These are phyloP conservation scores for Fraxinus angustifolia DNA, from an alignment of 305 asterid species.

Conservation along the genomic window DNA sequence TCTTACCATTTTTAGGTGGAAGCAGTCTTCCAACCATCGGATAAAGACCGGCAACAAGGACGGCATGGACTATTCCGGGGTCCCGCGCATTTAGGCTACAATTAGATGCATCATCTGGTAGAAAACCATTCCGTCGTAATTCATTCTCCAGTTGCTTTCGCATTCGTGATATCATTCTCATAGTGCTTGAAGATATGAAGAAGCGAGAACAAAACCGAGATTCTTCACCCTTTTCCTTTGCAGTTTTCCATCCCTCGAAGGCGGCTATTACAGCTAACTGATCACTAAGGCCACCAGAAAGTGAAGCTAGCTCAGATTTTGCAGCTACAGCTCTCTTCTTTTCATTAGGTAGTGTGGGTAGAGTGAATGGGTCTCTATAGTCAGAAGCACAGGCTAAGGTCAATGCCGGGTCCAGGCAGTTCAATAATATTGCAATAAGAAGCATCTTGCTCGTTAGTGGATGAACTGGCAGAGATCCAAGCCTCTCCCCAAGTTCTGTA, in stretches of 20 bases:
- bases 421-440: conserved; percentile 63
- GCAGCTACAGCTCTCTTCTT: conserved; percentile 72
- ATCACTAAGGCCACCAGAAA: conserved; percentile 76
- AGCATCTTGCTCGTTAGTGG: conserved; percentile 96
- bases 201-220: conserved; percentile 63
- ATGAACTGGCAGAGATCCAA: conserved; percentile 89
- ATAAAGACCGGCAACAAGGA: conserved; percentile 75
- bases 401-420: conserved; percentile 88
- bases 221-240: conserved; percentile 61
- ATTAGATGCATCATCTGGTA: conserved; percentile 48
- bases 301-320: conserved; percentile 68
- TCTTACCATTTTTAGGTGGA: conserved; percentile 44
- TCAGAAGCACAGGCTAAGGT: conserved; percentile 93
- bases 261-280: conserved; percentile 91
- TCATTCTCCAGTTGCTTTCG: conserved; percentile 69
- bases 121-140: conserved; percentile 56
- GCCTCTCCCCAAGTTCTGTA: conserved; percentile 79
- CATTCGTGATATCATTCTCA: conserved; percentile 70
- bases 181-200: conserved; percentile 59
- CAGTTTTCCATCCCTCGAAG: conserved; percentile 75
- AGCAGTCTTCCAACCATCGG: conserved; percentile 82
- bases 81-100: conserved; percentile 68
- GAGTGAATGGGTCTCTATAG: conserved; percentile 71
- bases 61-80: conserved; percentile 79
- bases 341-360: conserved; percentile 68